Conservation (phyloP, 495 filamentous ascomycete genomes). For the Corynascus novoguineensis region DNA sequence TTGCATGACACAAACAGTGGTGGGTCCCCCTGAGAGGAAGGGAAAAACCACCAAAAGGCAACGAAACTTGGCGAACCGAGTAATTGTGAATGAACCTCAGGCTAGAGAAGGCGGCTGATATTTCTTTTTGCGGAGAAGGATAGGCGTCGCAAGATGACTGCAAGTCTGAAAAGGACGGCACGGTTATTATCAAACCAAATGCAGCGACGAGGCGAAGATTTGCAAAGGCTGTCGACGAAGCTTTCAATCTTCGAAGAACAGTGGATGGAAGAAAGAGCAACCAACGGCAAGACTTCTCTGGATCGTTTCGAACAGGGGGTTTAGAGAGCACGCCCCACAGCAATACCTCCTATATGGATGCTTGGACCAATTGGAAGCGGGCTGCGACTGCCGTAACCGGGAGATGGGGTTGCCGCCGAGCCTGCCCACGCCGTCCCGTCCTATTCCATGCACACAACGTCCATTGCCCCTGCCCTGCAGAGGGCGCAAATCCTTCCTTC, state of each 20-base stretch:
- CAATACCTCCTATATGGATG: not conserved
- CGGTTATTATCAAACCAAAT: conserved; percentile 27
- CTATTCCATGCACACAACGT: not conserved
- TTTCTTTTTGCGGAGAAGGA: conserved; percentile 6
- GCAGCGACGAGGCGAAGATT: too few relatives aligned
- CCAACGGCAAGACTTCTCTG: not conserved
- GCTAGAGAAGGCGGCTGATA: conserved; percentile 5
- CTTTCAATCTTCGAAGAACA: too few relatives aligned
- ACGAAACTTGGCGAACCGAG: conserved; percentile 25
- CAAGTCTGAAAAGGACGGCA: conserved; percentile 23
- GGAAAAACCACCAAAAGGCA: conserved; percentile 11
- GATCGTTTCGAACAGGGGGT: not conserved
- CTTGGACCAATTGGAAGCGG: not conserved
- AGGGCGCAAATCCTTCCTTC: not conserved
- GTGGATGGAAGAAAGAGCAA: not conserved
- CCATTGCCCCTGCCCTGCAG: not conserved
- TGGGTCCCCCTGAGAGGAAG: conserved; percentile 20
- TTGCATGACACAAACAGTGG: conserved; percentile 24
- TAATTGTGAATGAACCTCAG: conserved; percentile 9
- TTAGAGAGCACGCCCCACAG: not conserved
- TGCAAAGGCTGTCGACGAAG: too few relatives aligned
- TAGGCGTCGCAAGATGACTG: conserved; percentile 2
- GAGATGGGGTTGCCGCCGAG: not conserved
- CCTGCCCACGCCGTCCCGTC: not conserved
- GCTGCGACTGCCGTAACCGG: conserved; percentile 21